A percentile compares a stretch with the other conserved stretches of the same genome.
phyloP scores from a whole-genome alignment of 345 rosid genomes.

The Brassica juncea region DNA sequence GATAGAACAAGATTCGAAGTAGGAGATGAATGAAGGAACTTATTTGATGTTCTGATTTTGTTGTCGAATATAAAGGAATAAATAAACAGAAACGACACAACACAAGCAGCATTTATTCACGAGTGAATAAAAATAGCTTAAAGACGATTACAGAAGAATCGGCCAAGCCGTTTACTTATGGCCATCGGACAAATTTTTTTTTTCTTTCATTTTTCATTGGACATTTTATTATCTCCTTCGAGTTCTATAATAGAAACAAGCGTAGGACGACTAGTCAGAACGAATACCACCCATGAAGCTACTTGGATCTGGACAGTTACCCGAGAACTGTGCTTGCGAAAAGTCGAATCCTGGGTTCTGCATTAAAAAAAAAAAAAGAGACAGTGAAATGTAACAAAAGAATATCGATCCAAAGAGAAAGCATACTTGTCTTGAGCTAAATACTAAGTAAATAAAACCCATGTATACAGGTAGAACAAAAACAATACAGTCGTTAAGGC shows the following conservation, averaged over 20 bases:
- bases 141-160: slow-evolving; percentile 1
- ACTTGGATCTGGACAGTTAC: slow-evolving; percentile 87
- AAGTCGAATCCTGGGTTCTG: slow-evolving; percentile 99
- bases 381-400: background rate
- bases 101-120: background rate
- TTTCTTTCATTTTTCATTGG: no score
- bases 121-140: background rate
- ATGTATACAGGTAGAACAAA: background rate
- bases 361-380: background rate
- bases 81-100: background rate
- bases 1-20: background rate
- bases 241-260: slow-evolving; percentile 8
- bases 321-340: slow-evolving; percentile 89
- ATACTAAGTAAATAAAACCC: background rate
- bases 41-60: background rate
- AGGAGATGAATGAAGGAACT: slow-evolving; percentile 1
- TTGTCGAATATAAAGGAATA: background rate
- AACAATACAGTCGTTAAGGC: background rate
- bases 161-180: background rate
- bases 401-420: background rate
- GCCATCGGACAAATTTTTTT: background rate
- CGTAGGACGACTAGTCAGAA: slow-evolving; percentile 42
- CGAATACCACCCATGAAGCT: slow-evolving; percentile 91
- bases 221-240: background rate
- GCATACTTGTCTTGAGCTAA: background rate